Evolutionary conservation across 2,329 filamentous ascomycete species (phyloP), one percentile per base, ranked within the genome.

Genomic region (Cercospora sojina): DNA sequence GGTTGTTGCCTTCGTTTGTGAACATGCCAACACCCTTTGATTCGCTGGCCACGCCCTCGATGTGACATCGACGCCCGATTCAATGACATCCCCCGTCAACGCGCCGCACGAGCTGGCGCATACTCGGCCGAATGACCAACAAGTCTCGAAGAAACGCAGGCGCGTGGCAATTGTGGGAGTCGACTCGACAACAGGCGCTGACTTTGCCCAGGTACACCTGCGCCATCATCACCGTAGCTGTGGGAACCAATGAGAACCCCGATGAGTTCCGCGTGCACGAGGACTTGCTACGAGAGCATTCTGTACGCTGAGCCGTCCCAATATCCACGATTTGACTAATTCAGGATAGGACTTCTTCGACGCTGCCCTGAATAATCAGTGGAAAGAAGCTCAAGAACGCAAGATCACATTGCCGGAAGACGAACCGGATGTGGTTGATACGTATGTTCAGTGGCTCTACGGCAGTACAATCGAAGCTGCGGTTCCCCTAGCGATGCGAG

Each of bases 361-460:
- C 0, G 58, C 25, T n/a, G 58, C 58, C 2, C 58, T 60, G 23
- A 60, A 31, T 3, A 9, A 13, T 1, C 32, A 47, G 2, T 60
- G 58, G 58, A 60, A 60, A 23, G 58, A 60, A 25, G 58, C 18
- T 5, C 58, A 47, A 7, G 58, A 60, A 9, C 38, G 58, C 1
- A 60, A 31, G 25, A 32, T 60, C 38, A 27, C 8, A 6, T 16
- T 60, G 2, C 38, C 58, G 1, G 58, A 49, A 1, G 58, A 60
- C 25, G 8, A 60, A 0, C 25, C 58, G 25, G 58, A 60, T 10
- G 38, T 60, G 3, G 58, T 47, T 3, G 58, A 20, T 7, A 23
- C 10, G 0, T 60, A 47, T n/a, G 16, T 60, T 8, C 32, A 60
- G 16, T 60, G 58, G 58, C 58, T 60, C 1, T 60, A 60, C 16